Evolutionary conservation across 768 basidiomycete species (phyloP), one percentile per base, ranked within the genome.

Genomic region (Tulasnella sp.): DNA sequence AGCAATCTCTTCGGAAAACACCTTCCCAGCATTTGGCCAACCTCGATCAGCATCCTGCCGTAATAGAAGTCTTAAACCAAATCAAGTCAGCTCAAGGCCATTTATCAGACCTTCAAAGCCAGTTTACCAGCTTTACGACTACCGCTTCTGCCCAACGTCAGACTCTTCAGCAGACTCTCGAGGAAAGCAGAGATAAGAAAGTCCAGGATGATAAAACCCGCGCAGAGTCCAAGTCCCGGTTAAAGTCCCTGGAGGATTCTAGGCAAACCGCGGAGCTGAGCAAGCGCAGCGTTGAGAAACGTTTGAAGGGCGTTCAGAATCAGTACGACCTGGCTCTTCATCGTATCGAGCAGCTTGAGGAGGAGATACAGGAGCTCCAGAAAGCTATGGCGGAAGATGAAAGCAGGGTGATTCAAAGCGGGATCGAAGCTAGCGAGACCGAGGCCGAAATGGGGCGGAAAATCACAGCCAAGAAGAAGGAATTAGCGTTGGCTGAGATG

Each of bases 251-350:
- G 2, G 97, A 99, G 79, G 97, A 99, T 82, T 85, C 89, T 74
- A 93, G 91, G 83, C 90, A 97, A 39, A 85, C 85, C 37, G 94
- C 95, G 14, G 97, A 99, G 83, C 85, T 88, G 71, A 83, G 86
- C 72, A 92, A 90, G 81, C 87, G 90, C 67, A 96, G 98, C 68
- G 94, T 91, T 4, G 97, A 99, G 83, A 95, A 93, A 85, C 90
- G 90, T 79, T 86, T 96, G 77, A 92, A 90, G 80, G 85, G 86
- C n/a, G 89, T 88, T 19, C 89, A 90, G 81, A 85, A 81, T 58
- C 84, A 87, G 77, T 88, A 91, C 40, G 90, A 93, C 80, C 89
- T 86, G 74, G 87, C 91, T 0, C 85, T 82, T 29, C 86, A 86
- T 79, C 86, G 87, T 54, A 86, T 91, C 81, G 86, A 87, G 38